A percentile compares a stretch with the other conserved stretches of the same genome.
Evolutionary conservation across 345 rosid species (phyloP).

Genomic region (Jatropha curcas): DNA sequence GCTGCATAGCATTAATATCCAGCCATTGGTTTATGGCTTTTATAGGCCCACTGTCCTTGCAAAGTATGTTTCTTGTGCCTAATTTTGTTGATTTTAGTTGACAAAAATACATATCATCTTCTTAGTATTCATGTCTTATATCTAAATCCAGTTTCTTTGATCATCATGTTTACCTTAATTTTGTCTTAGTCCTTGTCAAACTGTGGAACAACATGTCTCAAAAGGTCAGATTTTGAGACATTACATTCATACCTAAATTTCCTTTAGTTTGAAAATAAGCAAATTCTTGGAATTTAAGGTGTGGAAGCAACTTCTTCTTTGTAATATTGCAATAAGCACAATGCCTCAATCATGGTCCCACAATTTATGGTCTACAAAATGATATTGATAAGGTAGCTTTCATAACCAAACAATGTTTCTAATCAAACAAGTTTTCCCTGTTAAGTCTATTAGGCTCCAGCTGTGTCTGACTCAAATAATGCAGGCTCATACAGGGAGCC

Average conservation of each 20-base stretch:
- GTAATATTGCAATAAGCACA: neutral
- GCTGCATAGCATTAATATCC: neutral
- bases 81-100: neutral
- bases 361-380: no score
- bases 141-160: no score
- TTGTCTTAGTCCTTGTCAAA: neutral
- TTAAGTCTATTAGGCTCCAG: no score
- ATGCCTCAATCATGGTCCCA: neutral
- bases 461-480: no score
- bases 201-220: neutral
- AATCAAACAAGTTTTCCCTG: no score
- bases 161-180: neutral
- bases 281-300: neutral
- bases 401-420: no score
- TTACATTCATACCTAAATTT: neutral
- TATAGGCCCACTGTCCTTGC: neutral
- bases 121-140: neutral
- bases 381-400: no score
- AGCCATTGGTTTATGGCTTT: neutral
- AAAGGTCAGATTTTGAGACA: neutral
- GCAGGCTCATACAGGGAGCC: no score
- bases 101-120: neutral
- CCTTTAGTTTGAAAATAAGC: neutral
- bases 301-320: neutral
- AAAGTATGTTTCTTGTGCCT: neutral